These are phyloP conservation scores for Aspergillus quadrilineatus DNA, from an alignment of 2,329 filamentous ascomycete genomes.

Conservation along the genomic window DNA sequence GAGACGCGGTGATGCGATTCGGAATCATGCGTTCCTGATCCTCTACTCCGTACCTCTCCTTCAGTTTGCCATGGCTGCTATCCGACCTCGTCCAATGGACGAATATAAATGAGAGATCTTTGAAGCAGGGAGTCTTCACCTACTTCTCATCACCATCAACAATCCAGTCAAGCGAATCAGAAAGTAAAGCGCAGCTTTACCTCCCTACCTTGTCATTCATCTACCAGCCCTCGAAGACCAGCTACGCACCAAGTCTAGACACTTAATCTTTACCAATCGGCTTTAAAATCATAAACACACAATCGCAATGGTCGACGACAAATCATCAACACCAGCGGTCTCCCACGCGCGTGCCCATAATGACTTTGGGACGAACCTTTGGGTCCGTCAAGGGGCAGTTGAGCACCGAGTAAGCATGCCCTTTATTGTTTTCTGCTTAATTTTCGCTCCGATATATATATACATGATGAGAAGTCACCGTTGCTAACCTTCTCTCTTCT, in stretches of 20 bases:
- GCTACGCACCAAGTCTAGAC: no score
- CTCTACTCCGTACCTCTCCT: background rate
- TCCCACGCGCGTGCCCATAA: constrained; percentile 28
- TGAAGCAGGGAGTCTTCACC: background rate
- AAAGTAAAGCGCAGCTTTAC: background rate
- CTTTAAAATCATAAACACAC: background rate
- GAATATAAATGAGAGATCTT: background rate
- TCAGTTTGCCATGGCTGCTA: background rate
- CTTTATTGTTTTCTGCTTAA: background rate
- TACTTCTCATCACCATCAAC: background rate
- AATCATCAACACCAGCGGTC: background rate
- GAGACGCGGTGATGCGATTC: constrained; percentile 7
- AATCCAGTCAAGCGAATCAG: background rate
- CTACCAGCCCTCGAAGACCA: background rate
- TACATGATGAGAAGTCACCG: no score
- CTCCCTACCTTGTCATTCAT: background rate
- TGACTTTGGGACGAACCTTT: constrained; percentile 38
- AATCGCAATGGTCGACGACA: background rate
- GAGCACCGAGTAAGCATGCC: constrained; percentile 23
- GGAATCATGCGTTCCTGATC: constrained; percentile 2
- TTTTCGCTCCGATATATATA: background rate
- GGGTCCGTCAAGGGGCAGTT: constrained; percentile 26
- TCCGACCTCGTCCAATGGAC: background rate
- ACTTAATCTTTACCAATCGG: no score
- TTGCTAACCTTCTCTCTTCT: background rate